Conservation (phyloP, 768 basidiomycete species). For the Leccinum arenicola region DNA sequence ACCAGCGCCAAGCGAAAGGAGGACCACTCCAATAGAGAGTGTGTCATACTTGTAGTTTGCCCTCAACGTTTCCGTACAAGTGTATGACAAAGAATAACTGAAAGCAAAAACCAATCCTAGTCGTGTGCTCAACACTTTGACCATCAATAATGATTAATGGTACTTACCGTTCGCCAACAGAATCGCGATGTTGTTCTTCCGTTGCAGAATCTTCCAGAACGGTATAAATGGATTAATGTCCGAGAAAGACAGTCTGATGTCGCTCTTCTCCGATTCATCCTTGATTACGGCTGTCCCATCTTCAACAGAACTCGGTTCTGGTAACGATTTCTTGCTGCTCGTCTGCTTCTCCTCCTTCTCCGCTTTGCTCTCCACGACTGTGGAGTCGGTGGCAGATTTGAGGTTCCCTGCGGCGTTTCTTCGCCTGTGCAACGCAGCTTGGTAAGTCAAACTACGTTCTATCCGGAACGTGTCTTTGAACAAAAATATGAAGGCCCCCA, state of each 20-base stretch:
- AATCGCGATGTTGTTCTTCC: conserved; percentile 66
- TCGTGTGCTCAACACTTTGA: conserved; percentile 8
- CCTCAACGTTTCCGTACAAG: conserved; percentile 67
- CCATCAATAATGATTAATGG: background rate
- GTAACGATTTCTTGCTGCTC: conserved; percentile 14
- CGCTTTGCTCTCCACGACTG: conserved; percentile 12
- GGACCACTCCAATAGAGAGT: conserved; percentile 70
- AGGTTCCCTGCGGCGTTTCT: conserved; percentile 24
- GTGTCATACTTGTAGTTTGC: conserved; percentile 63
- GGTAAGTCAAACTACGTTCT: conserved; percentile 81
- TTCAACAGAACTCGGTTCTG: conserved; percentile 20
- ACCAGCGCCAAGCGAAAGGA: conserved; percentile 75
- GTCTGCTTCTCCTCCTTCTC: conserved; percentile 11
- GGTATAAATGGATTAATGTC: conserved; percentile 79
- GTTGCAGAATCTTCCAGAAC: conserved; percentile 52
- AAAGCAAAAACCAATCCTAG: conserved; percentile 70
- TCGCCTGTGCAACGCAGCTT: conserved; percentile 54
- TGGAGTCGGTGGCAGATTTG: conserved; percentile 22
- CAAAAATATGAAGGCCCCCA: conserved; percentile 57
- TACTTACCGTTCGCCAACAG: conserved; percentile 36
- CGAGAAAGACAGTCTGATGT: conserved; percentile 53
- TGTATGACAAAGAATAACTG: conserved; percentile 70
- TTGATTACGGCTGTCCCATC: conserved; percentile 18
- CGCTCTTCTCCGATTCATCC: conserved; percentile 14
- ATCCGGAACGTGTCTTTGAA: conserved; percentile 83